phyloP scores from a whole-genome alignment of 2,329 filamentous ascomycete species.

The Phialocephala subalpina region DNA sequence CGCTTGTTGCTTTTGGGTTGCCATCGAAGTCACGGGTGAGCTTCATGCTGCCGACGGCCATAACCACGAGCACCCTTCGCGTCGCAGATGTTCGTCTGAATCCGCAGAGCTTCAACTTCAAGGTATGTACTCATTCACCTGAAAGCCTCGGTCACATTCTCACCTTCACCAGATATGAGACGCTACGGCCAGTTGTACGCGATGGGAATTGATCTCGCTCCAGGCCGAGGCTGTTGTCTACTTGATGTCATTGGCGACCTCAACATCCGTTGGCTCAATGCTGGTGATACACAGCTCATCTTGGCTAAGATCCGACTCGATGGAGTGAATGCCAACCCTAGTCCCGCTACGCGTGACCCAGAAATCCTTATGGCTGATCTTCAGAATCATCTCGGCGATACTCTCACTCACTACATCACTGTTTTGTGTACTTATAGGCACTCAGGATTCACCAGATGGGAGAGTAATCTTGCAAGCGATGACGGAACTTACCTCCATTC shows the following conservation, averaged over 20 bases:
- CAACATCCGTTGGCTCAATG: slow-evolving; percentile 30
- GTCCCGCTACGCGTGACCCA: slow-evolving; percentile 50
- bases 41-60: slow-evolving; percentile 35
- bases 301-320: slow-evolving; percentile 40
- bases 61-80: slow-evolving; percentile 1
- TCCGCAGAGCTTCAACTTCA: slow-evolving; percentile 10
- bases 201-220: slow-evolving; percentile 39
- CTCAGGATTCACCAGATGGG: slow-evolving; percentile 58
- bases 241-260: slow-evolving; percentile 41
- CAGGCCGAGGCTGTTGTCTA: slow-evolving; percentile 37
- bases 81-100: not conserved
- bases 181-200: slow-evolving; percentile 41
- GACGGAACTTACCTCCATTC: slow-evolving; percentile 50
- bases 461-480: slow-evolving; percentile 14
- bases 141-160: not conserved
- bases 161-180: slow-evolving; percentile 23
- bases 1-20: slow-evolving; percentile 44
- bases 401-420: slow-evolving; percentile 57
- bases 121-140: slow-evolving; percentile 12
- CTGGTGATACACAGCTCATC: slow-evolving; percentile 40
- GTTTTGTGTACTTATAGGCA: slow-evolving; percentile 63
- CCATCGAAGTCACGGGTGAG: slow-evolving; percentile 46
- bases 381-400: slow-evolving; percentile 61
- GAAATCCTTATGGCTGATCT: slow-evolving; percentile 67
- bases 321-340: slow-evolving; percentile 29